A percentile compares a stretch with the other conserved stretches of the same genome.
phyloP scores from a whole-genome alignment of 331 rosid species.

The Telfairia occidentalis region DNA sequence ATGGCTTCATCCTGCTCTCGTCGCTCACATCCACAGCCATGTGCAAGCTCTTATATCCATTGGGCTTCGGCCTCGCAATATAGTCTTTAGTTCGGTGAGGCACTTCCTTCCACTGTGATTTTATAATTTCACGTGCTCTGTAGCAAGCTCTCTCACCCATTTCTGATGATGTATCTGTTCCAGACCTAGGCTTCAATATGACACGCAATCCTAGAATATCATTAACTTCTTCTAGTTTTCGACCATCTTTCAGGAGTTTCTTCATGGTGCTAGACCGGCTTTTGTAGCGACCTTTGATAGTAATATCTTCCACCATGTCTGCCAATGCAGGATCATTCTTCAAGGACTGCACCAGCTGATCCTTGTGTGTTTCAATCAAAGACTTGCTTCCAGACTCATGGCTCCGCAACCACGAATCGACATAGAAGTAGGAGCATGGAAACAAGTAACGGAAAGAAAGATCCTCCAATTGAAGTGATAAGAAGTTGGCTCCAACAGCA shows the following conservation, averaged over 20 bases:
- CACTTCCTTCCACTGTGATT: constrained; percentile 67
- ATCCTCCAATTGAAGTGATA: constrained; percentile 77
- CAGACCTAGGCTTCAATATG: constrained; percentile 46
- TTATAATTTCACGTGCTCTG: constrained; percentile 41
- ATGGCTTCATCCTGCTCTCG: constrained; percentile 36
- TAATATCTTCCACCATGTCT: constrained; percentile 44
- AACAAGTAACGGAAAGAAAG: constrained; percentile 66
- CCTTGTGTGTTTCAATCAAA: constrained; percentile 52
- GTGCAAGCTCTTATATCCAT: constrained; percentile 81
- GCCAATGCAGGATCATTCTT: constrained; percentile 39
- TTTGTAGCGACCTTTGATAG: constrained; percentile 64
- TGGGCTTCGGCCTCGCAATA: constrained; percentile 65
- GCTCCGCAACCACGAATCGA: constrained; percentile 65
- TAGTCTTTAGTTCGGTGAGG: constrained; percentile 75
- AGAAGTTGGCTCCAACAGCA: constrained; percentile 62
- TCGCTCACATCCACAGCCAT: constrained; percentile 86
- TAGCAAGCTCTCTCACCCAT: constrained; percentile 77
- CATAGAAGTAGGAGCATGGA: constrained; percentile 67
- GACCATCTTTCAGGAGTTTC: constrained; percentile 81
- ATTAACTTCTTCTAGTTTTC: constrained; percentile 68
- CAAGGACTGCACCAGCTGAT: constrained; percentile 34
- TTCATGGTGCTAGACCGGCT: constrained; percentile 89
- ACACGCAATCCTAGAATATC: constrained; percentile 79
- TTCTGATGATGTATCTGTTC: constrained; percentile 23
- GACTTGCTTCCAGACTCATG: constrained; percentile 44